Base-by-base conservation (phyloP, 306 rosid species). In the Elaeagnus macrophylla region DNA sequence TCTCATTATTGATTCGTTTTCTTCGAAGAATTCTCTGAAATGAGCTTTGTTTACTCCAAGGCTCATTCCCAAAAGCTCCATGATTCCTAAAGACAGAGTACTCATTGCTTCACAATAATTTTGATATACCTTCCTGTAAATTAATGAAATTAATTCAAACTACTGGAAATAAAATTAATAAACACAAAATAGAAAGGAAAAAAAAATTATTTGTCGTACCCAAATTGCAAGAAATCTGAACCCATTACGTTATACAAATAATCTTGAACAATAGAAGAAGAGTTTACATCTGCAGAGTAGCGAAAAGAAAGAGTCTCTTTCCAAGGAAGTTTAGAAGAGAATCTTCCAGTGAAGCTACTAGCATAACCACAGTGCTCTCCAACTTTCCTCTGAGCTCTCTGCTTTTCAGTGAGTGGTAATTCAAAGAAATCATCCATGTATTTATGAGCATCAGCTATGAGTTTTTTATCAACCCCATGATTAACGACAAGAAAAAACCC, bases 361-460 rank as follows among this genome's bases (percentile, higher is more conserved):
- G 99, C 95, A 73, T 93, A 93, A 6, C 99, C 99, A 57, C 87
- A 88, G 75, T 75, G 85, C 40, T 93, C 96, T 19, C 99, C 96
- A 9, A 61, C 50, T 70, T 79, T 79, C 61, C 94, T 84, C 66
- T 84, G 87, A 35, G 90, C 84, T 13, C 84, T 80, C 88, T 84
- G 94, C 72, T 93, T 93, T 35, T 77, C 59, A 47, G 69, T 54
- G 60, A 93, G 80, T 19, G 96, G 95, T 52, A 75, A 38, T 39
- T 79, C 80, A 49, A 93, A 93, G 69, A 93, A 93, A 12, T 75
- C 68, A 12, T 82, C 75, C 88, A 79, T 84, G 71, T 42, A 84
- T 8, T 57, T 20, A 40, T 87, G 99, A 39, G 96, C 88, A 39
- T 79, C 65, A 0, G 82, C 44, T 44, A 93, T 70, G 40, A 93